Conservation (phyloP, 805 yeast genomes). For the Ascoidea asiatica region DNA sequence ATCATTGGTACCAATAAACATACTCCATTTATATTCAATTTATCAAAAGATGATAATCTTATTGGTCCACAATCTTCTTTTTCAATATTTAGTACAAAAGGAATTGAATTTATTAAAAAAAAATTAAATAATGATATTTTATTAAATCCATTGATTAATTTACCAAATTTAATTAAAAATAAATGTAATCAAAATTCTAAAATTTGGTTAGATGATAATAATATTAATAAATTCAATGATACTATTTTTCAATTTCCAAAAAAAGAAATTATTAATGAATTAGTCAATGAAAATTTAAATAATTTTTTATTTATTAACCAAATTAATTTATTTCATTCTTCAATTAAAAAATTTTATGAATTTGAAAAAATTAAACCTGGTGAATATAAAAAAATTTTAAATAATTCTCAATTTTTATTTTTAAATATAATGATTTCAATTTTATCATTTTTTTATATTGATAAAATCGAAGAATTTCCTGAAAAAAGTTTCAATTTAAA, state of each 20-base stretch:
- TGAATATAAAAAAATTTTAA: too few species aligned
- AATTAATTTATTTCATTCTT: neutral
- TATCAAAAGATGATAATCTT: slow-evolving; percentile 3
- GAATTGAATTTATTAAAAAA: slow-evolving; percentile 25
- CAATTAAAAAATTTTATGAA: neutral
- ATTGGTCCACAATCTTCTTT: slow-evolving; percentile 19
- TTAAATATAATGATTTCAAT: too few species aligned
- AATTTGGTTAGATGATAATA: neutral
- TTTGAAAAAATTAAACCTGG: neutral
- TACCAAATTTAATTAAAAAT: neutral
- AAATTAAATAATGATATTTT: neutral
- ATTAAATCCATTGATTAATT: neutral
- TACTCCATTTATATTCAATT: neutral
- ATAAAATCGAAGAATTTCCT: neutral
- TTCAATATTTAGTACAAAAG: slow-evolving; percentile 25
- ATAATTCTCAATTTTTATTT: neutral
- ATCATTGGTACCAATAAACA: neutral
- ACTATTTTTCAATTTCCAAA: neutral
- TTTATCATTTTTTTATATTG: too few species aligned
- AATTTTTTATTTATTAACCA: too few species aligned
- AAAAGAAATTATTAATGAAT: too few species aligned
- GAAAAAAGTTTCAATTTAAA: neutral
- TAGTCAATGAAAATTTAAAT: neutral
- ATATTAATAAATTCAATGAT: too few species aligned
- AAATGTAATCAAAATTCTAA: neutral